Evolutionary conservation across 345 rosid species (phyloP), one percentile per base, ranked within the genome.

Genomic region (Erodium maritimum): DNA sequence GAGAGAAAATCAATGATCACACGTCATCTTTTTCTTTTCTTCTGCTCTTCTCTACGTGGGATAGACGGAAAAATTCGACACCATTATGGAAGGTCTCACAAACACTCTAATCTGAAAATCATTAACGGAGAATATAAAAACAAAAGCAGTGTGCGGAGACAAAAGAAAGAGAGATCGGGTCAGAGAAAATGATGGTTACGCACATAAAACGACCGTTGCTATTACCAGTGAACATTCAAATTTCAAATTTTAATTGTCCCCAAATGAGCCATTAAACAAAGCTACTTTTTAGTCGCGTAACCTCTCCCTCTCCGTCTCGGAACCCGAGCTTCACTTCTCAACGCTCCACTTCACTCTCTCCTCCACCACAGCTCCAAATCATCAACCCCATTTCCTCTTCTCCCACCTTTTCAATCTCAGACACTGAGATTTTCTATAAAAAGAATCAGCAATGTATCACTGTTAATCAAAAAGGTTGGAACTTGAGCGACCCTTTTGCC

Each of bases 211-310:
- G 19, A 56, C 60, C 66, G 55, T 48, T 63, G 66, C 66, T 13
- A 7, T 29, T 4, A 29, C 21, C 5, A 29, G 37, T 29, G 18
- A 21, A 33, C 24, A 52, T 82, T 79, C 80, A 78, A 82, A 61
- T 80, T 82, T 81, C 66, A 82, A 82, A 64, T 54, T 74, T 82
- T 78, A 6, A 29, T 29, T 29, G 37, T 11, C 37, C 9, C 5
- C 37, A 0, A 20, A 1, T 18, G 12, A 17, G 62, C 59, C 17
- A 42, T 42, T 29, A 66, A 50, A 55, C 63, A 69, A 70, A 58
- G 77, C 72, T 52, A 68, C 77, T 64, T 55, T 21, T 60, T 61
- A 62, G 12, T 7, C 48, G 48, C 17, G 48, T 16, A 3, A 42
- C 17, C 50, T 61, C 56, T 60, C 34, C 18, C 33, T 9, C 25